Percentiles rank a stretch among this genome's conserved stretches.
phyloP scores from a whole-genome alignment of 2,329 filamentous ascomycete genomes.

The Mariannaea sp. region DNA sequence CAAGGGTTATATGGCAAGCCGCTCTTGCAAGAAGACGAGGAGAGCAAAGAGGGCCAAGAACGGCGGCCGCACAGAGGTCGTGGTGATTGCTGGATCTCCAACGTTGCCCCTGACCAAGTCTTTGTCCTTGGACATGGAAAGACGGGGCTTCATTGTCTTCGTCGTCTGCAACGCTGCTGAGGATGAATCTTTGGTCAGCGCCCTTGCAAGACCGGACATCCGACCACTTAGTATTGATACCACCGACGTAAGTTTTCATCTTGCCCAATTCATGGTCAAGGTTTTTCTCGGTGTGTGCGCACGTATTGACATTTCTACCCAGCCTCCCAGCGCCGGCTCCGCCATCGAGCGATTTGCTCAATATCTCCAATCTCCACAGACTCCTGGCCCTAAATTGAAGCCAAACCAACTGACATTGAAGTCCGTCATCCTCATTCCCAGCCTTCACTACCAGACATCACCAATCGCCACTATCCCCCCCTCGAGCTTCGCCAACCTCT shows the following conservation, averaged over 20 bases:
- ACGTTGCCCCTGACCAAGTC: slow-evolving; percentile 83
- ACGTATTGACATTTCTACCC: slow-evolving; percentile 6
- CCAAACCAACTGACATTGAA: slow-evolving; percentile 77
- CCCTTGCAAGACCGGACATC: slow-evolving; percentile 79
- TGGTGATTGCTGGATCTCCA: slow-evolving; percentile 86
- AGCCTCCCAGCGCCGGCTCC: slow-evolving; percentile 70
- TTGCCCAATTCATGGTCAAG: neutral
- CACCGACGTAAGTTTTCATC: slow-evolving; percentile 64
- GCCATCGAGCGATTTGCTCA: slow-evolving; percentile 74
- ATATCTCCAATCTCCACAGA: slow-evolving; percentile 74
- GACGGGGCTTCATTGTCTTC: slow-evolving; percentile 91
- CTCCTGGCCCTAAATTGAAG: slow-evolving; percentile 75
- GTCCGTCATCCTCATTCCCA: slow-evolving; percentile 83
- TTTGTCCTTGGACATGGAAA: slow-evolving; percentile 83
- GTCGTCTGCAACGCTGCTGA: slow-evolving; percentile 84
- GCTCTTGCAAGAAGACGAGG: slow-evolving; percentile 68
- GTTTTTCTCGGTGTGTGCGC: neutral
- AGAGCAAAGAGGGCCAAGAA: slow-evolving; percentile 79
- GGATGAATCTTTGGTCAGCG: slow-evolving; percentile 79
- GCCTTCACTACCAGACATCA: slow-evolving; percentile 77
- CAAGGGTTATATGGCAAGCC: slow-evolving; percentile 54
- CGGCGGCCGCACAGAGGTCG: slow-evolving; percentile 84
- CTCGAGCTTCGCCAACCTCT: slow-evolving; percentile 82
- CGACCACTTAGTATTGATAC: slow-evolving; percentile 82
- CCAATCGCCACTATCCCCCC: slow-evolving; percentile 85